phyloP scores from a whole-genome alignment of 345 rosid species.

The Ceriops decandra region DNA sequence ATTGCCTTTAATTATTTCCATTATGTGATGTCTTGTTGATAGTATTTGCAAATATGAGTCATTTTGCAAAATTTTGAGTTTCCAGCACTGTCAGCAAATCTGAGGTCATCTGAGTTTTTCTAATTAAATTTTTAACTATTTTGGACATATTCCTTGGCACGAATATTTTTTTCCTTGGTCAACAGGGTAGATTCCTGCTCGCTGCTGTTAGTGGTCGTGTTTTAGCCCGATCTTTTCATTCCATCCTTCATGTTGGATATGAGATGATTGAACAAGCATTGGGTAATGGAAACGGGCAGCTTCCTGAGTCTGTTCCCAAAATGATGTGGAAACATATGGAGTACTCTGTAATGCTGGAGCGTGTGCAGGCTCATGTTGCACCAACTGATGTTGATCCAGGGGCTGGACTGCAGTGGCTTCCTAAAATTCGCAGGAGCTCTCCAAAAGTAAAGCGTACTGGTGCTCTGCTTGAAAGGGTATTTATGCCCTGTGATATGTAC shows the following conservation, averaged over 20 bases:
- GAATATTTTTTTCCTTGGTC: background rate
- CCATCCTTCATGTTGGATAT: slow-evolving; percentile 80
- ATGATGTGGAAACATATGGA: slow-evolving; percentile 92
- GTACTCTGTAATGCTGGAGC: slow-evolving; percentile 92
- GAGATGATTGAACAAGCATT: slow-evolving; percentile 91
- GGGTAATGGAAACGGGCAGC: slow-evolving; percentile 53
- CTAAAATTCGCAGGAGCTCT: slow-evolving; percentile 78
- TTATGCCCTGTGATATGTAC: slow-evolving; percentile 99
- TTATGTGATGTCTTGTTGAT: too few species aligned
- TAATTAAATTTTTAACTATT: slow-evolving; percentile 1
- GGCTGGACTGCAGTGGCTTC: slow-evolving; percentile 99
- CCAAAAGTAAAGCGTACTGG: slow-evolving; percentile 96
- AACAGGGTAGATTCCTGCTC: slow-evolving; percentile 92
- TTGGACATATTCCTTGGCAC: background rate
- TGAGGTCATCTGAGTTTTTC: background rate
- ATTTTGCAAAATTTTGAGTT: background rate
- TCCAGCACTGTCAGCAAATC: background rate
- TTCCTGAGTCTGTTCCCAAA: slow-evolving; percentile 80
- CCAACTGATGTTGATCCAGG: slow-evolving; percentile 99
- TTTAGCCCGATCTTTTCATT: slow-evolving; percentile 86
- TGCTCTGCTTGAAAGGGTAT: slow-evolving; percentile 96
- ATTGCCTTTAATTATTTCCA: too few species aligned
- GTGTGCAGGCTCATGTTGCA: slow-evolving; percentile 99
- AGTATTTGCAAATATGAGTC: too few species aligned
- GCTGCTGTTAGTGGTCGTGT: slow-evolving; percentile 98